Evolutionary conservation across 768 basidiomycete species (phyloP).

Genomic region (Mycena galericulata): DNA sequence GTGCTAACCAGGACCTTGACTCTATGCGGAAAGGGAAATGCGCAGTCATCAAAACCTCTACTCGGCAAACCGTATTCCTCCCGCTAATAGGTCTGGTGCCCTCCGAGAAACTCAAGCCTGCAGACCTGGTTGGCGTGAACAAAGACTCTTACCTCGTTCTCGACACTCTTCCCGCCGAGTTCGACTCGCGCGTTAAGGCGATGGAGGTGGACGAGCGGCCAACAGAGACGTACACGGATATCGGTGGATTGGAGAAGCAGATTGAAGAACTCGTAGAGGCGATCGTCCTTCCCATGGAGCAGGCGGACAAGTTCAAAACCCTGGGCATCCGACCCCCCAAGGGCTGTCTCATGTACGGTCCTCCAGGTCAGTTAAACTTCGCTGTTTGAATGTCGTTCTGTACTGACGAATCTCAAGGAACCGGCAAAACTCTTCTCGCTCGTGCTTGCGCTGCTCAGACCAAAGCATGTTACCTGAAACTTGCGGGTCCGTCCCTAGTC

Average conservation of each 20-base stretch:
- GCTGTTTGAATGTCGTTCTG: conserved; percentile 1
- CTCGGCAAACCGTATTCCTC: conserved; percentile 98
- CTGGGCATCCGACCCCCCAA: conserved; percentile 98
- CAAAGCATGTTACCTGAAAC: conserved; percentile 97
- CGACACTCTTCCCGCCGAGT: conserved; percentile 96
- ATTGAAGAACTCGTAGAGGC: conserved; percentile 99
- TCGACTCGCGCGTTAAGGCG: conserved; percentile 97
- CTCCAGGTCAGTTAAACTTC: conserved; percentile 75
- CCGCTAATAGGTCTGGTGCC: conserved; percentile 98
- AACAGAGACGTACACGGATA: conserved; percentile 96
- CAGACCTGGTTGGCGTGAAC: conserved; percentile 98
- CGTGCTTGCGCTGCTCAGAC: conserved; percentile 98
- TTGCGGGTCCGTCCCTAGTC: conserved; percentile 96
- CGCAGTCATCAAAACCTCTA: conserved; percentile 98
- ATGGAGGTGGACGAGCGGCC: conserved; percentile 99
- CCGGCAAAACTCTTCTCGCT: conserved; percentile 97
- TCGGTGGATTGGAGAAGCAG: conserved; percentile 99
- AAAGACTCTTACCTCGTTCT: conserved; percentile 98
- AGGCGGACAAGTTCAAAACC: conserved; percentile 98
- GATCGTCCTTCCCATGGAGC: conserved; percentile 98
- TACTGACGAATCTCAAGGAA: conserved; percentile 59
- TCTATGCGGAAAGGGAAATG: conserved; percentile 98
- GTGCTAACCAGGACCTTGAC: conserved; percentile 95
- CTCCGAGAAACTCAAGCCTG: conserved; percentile 87
- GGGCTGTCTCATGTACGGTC: conserved; percentile 98